Base-by-base conservation (phyloP, 1,139 yeast species). In the Candida glucosophila region DNA sequence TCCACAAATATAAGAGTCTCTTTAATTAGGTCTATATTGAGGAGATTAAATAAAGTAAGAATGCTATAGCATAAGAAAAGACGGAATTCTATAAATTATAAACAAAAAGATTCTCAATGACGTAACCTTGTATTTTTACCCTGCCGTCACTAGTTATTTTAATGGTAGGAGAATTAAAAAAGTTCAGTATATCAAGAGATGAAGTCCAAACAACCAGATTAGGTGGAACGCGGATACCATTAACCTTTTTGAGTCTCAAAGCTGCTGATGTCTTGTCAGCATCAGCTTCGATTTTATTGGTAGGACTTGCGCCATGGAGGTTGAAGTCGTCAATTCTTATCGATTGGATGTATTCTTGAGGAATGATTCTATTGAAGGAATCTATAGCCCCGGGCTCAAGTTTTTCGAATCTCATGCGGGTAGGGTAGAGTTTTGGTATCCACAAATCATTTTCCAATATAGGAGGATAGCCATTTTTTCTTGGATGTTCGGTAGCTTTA, bases 401-500 rank as follows among this genome's bases (percentile, higher is more conserved):
- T 13, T 51, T 43, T 38, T 71, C 77, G 14, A 67, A 29, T 8
- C 44, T 40, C 3, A 68, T 20, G 20, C 69, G 41, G 6, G 67
- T 36, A 1, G 64, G 50, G 6, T 41, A 40, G 3, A 68, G 35
- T 12, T 40, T 35, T 2, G 65, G 56, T 26, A 60, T 49, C 61
- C 67, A 58, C 17, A 48, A 33, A 39, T 58, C 62, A 15, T 43
- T 37, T 4, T 31, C 37, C 5, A 36, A 17, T 14, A 44, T 36
- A 7, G 12, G 7, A 19, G 21, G 12, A 6, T 34, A 21, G 26
- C 39, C 9, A 5, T 11, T 12, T 9, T n/a, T n/a, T n/a, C 10
- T 9, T 4, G 5, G 4, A n/a, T n/a, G 22, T 19, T 10, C 12
- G 5, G 10, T 9, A 10, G 20, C 12, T 4, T 4, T 4, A 29